Conservation (phyloP, 768 basidiomycete genomes). For the Candolleomyces eurysporus region DNA sequence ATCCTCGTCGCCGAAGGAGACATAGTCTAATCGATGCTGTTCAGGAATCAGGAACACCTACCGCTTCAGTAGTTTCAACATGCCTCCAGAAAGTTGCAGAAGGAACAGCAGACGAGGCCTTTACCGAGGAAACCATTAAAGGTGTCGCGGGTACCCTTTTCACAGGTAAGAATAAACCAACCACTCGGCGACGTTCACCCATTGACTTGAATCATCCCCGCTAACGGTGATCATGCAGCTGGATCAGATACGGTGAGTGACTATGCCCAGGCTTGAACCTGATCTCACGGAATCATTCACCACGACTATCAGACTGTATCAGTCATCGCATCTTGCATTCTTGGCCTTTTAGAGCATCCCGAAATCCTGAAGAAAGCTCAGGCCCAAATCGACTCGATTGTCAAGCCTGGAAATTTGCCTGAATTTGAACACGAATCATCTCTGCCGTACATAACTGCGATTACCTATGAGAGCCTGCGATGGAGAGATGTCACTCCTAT, state of each 20-base stretch:
- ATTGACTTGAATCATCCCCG: too few species aligned
- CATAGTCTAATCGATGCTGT: too few species aligned
- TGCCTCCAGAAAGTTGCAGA: constrained; percentile 11
- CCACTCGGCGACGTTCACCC: background rate
- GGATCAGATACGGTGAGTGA: constrained; percentile 20
- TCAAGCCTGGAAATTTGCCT: constrained; percentile 30
- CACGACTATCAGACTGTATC: constrained; percentile 9
- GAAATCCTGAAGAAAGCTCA: constrained; percentile 29
- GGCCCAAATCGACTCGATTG: constrained; percentile 30
- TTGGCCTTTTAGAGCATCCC: constrained; percentile 11
- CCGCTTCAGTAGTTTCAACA: constrained; percentile 16
- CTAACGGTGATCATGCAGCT: constrained; percentile 12
- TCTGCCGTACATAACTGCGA: constrained; percentile 30
- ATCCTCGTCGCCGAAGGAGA: too few species aligned
- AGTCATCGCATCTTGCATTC: constrained; percentile 11
- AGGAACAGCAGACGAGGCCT: constrained; percentile 2
- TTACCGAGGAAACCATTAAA: constrained; percentile 20
- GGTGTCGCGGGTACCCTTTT: constrained; percentile 21
- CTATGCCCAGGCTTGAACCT: too few species aligned
- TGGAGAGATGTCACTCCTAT: constrained; percentile 24
- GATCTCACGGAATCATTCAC: too few species aligned
- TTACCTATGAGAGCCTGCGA: constrained; percentile 26
- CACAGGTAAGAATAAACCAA: constrained; percentile 12
- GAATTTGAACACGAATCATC: constrained; percentile 23
- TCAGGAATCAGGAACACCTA: constrained; percentile 14